Base-by-base conservation (phyloP, 2,329 filamentous ascomycete species). In the Iodosphaeria phyllophila region DNA sequence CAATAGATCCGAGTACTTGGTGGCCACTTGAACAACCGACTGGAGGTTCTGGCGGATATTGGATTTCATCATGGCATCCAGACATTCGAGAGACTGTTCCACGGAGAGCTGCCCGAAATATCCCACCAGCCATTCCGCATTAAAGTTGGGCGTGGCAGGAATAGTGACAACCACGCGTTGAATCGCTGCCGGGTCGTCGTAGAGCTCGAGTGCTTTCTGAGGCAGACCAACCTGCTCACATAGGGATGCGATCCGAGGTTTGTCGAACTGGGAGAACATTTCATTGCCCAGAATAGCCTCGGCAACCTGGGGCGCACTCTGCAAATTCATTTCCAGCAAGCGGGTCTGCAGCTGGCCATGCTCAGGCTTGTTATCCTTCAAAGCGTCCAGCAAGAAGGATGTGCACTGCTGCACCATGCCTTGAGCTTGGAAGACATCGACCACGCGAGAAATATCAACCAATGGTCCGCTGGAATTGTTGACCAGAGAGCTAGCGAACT, bases 1-100 rank as follows among this genome's bases (percentile, higher is more conserved):
- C 15, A 98, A 68, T 6, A 95, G 69, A 44, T 98, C 91, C 0
- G 86, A 93, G 56, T 92, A 98, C 52, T 98, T 98, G 38, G 91
- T 93, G 18, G 86, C 82, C 35, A 98, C 76, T 43, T 92, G 84
- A 31, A 95, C 82, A 17, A 95, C 89, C 11, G 83, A 73, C 50
- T 91, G 84, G 28, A 98, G 60, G 48, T 95, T 98, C 51, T 93
- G 84, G 35, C 89, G 86, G 40, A 98, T 93, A 56, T 98, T 98
- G 42, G 68, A 59, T 53, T 86, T 84, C 48, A 98, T 67, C 89
- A 98, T 98, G 31, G 84, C 84, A 43, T 95, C 82, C 35, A 98
- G 59, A 51, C 79, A 92, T 34, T 93, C 84, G 10, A 98, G 56
- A 1, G 83, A 92, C 46, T 95, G 83, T 46, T 95, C 89, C 13